Conservation (phyloP, 495 filamentous ascomycete genomes). For the Penicillium antarcticum region DNA sequence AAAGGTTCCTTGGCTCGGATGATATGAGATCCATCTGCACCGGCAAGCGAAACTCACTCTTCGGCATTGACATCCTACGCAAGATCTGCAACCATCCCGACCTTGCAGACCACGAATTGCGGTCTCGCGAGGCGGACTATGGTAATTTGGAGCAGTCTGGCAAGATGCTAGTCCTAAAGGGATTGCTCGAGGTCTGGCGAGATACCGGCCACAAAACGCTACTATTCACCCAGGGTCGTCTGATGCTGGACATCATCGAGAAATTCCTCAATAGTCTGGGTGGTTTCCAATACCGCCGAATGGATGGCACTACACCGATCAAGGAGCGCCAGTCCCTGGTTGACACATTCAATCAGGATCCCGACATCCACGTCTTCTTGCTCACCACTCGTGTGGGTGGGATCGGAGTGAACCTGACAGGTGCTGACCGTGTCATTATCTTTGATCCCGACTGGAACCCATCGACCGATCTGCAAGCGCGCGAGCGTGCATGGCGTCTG, state of each 20-base stretch:
- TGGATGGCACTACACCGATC: conserved; percentile 90
- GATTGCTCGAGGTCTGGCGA: conserved; percentile 81
- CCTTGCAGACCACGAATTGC: conserved; percentile 61
- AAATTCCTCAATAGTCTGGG: conserved; percentile 64
- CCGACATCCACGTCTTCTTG: conserved; percentile 80
- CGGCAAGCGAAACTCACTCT: conserved; percentile 73
- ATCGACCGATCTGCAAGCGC: conserved; percentile 86
- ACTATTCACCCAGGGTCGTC: conserved; percentile 83
- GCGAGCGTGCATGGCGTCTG: conserved; percentile 94
- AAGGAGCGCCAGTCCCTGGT: conserved; percentile 78
- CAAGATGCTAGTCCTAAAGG: conserved; percentile 91
- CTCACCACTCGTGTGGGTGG: conserved; percentile 94
- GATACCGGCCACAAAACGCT: conserved; percentile 84
- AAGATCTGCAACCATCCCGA: conserved; percentile 99
- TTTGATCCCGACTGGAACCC: conserved; percentile 99
- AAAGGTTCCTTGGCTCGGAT: conserved; percentile 72
- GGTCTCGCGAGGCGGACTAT: conserved; percentile 62
- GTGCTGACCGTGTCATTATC: conserved; percentile 93
- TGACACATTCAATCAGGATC: conserved; percentile 84
- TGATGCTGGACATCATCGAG: conserved; percentile 92
- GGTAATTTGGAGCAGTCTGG: conserved; percentile 73
- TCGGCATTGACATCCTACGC: conserved; percentile 84
- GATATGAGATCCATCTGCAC: conserved; percentile 76
- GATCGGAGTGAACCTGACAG: conserved; percentile 89
- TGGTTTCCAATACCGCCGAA: conserved; percentile 75